Evolutionary conservation across 176 grass and related monocot species (phyloP), one percentile per base, ranked within the genome.

Genomic region (Themeda triandra): DNA sequence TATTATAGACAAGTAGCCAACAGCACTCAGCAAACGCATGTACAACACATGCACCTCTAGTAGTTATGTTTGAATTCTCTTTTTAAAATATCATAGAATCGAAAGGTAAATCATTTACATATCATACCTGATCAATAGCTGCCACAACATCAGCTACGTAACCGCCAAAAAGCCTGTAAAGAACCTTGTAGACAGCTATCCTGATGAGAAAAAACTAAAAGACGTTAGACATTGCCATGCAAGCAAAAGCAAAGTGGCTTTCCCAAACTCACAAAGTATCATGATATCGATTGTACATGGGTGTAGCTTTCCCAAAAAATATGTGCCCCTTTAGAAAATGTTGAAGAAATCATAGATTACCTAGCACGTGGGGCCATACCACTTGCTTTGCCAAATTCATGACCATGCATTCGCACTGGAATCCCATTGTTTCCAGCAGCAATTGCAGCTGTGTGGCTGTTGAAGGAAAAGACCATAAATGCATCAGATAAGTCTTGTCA

Each of bases 301-400:
- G 46, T 67, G 27, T 60, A 30, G 29, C 56, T 31, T n/a, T 27
- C 13, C 17, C 19, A 5, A 41, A 39, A 80, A 49, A 66, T n/a
- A 23, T 67, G 28, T 80, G 41, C 32, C 23, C 21, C 48, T 83
- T 78, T 8, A 60, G 8, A 90, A 60, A 86, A 30, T 13, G 31
- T 4, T 42, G 18, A 53, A 65, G 19, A 67, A 49, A 71, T 73
- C 2, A 69, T 80, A 77, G 30, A 27, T 73, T 85, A 99, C 96
- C 96, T 96, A 70, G 96, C 96, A 79, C 93, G 93, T 65, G 96
- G 96, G 75, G 96, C 96, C 96, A 99, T 99, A 54, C 96, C 96
- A 86, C 96, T 99, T 83, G 96, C 93, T 84, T 87, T 99, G 25
- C 96, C 96, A 92, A 96, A 99, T 81, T 99, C 91, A 29, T 89